Evolutionary conservation across 441 rosid genomes (phyloP).

Genomic region (Euphorbia corollata): DNA sequence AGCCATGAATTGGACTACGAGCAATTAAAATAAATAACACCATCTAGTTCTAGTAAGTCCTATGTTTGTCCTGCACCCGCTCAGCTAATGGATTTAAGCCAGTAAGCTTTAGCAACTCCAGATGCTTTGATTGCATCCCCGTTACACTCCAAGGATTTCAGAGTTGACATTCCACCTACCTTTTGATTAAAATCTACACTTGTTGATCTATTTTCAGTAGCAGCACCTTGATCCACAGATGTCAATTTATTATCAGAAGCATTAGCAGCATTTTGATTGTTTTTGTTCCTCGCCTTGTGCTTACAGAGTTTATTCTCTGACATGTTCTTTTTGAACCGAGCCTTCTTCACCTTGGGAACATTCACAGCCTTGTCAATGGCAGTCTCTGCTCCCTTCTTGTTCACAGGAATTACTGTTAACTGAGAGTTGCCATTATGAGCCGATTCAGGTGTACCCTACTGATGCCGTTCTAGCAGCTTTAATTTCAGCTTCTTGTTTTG

Average conservation of each 20-base stretch:
- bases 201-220: too few relatives aligned
- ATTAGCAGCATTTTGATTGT: conserved; percentile 21
- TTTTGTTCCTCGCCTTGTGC: conserved; percentile 6
- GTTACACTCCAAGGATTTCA: conserved; percentile 13
- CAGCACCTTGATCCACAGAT: too few relatives aligned
- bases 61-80: too few relatives aligned
- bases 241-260: too few relatives aligned
- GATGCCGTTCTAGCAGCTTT: conserved; percentile 83
- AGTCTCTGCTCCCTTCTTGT: conserved; percentile 38
- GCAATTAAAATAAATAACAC: too few relatives aligned
- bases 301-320: conserved; percentile 24
- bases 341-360: conserved; percentile 50
- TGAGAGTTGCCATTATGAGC: conserved; percentile 31
- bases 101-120: conserved; percentile 21
- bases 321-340: conserved; percentile 46
- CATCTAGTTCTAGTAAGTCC: too few relatives aligned
- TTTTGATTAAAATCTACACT: too few relatives aligned
- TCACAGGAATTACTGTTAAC: conserved; percentile 58
- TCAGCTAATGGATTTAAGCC: conserved; percentile 29
- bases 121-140: background rate
- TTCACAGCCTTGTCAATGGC: conserved; percentile 25
- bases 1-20: too few relatives aligned
- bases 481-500: conserved; percentile 80
- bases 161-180: background rate
- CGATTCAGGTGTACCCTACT: conserved; percentile 31